Evolutionary conservation across 129 eudicot species (phyloP).

Genomic region (Ambrosia artemisiifolia): DNA sequence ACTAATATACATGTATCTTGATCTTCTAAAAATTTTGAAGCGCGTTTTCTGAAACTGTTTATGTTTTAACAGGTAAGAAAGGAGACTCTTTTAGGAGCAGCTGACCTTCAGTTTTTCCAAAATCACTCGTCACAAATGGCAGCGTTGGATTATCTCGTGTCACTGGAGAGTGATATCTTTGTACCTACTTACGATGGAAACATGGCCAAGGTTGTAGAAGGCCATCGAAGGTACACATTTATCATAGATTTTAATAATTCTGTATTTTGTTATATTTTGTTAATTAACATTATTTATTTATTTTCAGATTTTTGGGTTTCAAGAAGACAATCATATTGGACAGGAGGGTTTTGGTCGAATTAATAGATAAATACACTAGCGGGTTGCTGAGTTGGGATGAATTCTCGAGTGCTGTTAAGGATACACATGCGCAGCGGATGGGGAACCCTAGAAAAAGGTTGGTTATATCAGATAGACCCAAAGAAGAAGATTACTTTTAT

Average conservation of each 20-base stretch:
- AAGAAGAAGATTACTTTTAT: slow-evolving; percentile 93
- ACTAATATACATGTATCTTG: neutral
- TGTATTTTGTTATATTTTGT: neutral
- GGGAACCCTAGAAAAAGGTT: slow-evolving; percentile 73
- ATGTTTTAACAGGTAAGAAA: slow-evolving; percentile 67
- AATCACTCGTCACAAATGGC: slow-evolving; percentile 99
- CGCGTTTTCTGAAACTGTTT: neutral
- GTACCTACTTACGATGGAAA: slow-evolving; percentile 98
- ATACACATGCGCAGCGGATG: slow-evolving; percentile 67
- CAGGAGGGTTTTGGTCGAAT: slow-evolving; percentile 61
- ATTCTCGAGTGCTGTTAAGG: slow-evolving; percentile 75
- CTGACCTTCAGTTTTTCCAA: slow-evolving; percentile 78
- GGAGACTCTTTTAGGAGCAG: slow-evolving; percentile 78
- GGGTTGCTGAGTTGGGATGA: slow-evolving; percentile 78
- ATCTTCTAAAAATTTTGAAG: neutral
- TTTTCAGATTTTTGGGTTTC: slow-evolving; percentile 72
- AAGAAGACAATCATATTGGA: slow-evolving; percentile 81
- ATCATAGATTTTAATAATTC: neutral
- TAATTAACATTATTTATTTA: neutral
- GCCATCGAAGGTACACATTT: slow-evolving; percentile 79
- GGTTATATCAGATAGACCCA: slow-evolving; percentile 82
- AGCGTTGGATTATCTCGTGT: slow-evolving; percentile 90
- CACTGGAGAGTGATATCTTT: slow-evolving; percentile 93
- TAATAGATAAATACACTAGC: slow-evolving; percentile 70
- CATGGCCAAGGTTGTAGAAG: slow-evolving; percentile 99